These are phyloP conservation scores for Colletotrichum sp. DNA, from an alignment of 2,329 filamentous ascomycete genomes.

Conservation along the genomic window DNA sequence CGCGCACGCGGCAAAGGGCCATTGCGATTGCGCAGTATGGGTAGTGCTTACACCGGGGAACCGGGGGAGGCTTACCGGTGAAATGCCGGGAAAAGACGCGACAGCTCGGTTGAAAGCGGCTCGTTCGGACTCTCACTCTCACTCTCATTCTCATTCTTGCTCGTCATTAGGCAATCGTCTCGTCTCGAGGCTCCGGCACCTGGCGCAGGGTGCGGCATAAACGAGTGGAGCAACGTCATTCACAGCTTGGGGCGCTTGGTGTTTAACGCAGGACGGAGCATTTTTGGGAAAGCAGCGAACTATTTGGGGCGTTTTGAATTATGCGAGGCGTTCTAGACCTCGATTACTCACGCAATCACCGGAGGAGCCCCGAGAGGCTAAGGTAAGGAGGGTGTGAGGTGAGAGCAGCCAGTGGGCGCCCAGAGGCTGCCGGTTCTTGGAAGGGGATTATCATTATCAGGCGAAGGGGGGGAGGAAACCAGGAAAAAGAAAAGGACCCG, in stretches of 20 bases:
- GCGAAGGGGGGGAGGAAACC: background rate
- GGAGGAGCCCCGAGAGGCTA: background rate
- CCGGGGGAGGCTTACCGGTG: conserved; percentile 5
- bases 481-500: background rate
- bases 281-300: background rate
- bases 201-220: background rate
- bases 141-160: background rate
- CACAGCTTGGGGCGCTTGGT: background rate
- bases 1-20: background rate
- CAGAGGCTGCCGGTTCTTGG: background rate
- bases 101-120: background rate
- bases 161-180: background rate
- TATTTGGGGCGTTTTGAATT: conserved; percentile 10
- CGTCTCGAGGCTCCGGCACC: background rate
- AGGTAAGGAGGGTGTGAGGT: background rate
- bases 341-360: background rate
- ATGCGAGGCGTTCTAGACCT: conserved; percentile 8
- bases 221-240: background rate
- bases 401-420: background rate
- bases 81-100: background rate
- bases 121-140: background rate
- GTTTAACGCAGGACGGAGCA: background rate
- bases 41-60: conserved; percentile 7
- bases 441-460: background rate
- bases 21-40: background rate